Percentiles rank a stretch among this genome's conserved stretches.
Evolutionary conservation across 495 filamentous ascomycete species (phyloP).

Genomic region (Penicillium paradoxum): DNA sequence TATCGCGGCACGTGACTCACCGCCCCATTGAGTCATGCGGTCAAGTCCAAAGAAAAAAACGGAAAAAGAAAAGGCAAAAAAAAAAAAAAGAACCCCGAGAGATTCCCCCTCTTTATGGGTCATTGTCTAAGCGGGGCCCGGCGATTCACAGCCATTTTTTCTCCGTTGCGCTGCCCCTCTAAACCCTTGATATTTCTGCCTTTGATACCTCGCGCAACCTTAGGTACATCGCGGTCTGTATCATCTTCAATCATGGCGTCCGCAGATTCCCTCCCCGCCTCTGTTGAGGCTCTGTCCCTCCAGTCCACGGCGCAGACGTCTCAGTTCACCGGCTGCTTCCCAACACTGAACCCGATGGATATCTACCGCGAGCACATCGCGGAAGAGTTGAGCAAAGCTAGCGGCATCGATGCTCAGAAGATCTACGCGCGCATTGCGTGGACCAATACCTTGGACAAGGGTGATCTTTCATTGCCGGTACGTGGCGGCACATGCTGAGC

Average conservation of each 20-base stretch:
- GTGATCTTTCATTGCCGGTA: slow-evolving; percentile 75
- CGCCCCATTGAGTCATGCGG: slow-evolving; percentile 5
- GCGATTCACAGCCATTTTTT: slow-evolving; percentile 35
- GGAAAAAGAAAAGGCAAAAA: slow-evolving; percentile 25
- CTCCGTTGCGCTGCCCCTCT: slow-evolving; percentile 13
- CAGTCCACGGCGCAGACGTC: slow-evolving; percentile 37
- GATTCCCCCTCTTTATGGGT: slow-evolving; percentile 40
- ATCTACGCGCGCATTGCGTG: slow-evolving; percentile 76
- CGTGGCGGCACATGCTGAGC: slow-evolving; percentile 6
- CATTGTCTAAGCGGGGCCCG: slow-evolving; percentile 42
- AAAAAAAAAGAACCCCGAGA: slow-evolving; percentile 22
- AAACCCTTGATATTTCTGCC: slow-evolving; percentile 8
- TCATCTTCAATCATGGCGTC: slow-evolving; percentile 31
- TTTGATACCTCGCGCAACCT: slow-evolving; percentile 14
- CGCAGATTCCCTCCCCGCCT: slow-evolving; percentile 27
- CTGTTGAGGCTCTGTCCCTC: slow-evolving; percentile 38
- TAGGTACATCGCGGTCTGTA: slow-evolving; percentile 1
- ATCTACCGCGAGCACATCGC: slow-evolving; percentile 82
- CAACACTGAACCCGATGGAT: slow-evolving; percentile 78
- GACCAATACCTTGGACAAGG: slow-evolving; percentile 83
- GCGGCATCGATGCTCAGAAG: slow-evolving; percentile 65
- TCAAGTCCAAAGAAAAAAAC: slow-evolving; percentile 33
- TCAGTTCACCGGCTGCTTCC: slow-evolving; percentile 47
- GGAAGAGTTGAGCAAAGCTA: slow-evolving; percentile 63
- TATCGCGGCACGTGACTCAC: slow-evolving; percentile 24